A percentile compares a stretch with the other conserved stretches of the same genome.
phyloP scores from a whole-genome alignment of 164 flowering plant genomes.

The Pachysandra terminalis region DNA sequence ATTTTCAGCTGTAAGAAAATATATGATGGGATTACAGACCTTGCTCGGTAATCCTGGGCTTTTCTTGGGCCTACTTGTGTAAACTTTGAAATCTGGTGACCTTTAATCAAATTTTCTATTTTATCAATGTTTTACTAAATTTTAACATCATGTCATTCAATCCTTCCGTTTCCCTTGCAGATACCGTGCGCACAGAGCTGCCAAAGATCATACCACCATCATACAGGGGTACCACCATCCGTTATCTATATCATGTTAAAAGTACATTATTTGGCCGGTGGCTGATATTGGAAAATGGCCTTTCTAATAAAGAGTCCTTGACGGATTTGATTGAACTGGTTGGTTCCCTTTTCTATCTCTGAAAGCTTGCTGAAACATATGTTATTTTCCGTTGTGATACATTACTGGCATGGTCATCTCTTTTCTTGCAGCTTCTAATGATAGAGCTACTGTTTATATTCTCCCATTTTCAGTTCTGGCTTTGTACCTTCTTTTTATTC shows the following conservation, averaged over 20 bases:
- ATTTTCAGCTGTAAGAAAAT: too few relatives aligned
- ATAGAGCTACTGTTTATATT: background rate
- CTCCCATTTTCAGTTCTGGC: background rate
- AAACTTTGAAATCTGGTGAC: background rate
- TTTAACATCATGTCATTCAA: background rate
- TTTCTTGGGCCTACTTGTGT: too few relatives aligned
- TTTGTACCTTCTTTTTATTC: background rate
- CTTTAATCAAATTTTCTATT: background rate
- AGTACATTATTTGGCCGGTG: conserved; percentile 54
- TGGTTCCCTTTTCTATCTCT: conserved; percentile 19
- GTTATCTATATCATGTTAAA: conserved; percentile 76
- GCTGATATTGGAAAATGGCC: conserved; percentile 61
- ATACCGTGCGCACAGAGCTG: conserved; percentile 58
- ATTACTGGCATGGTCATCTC: background rate
- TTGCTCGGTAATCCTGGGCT: too few relatives aligned
- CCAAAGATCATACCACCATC: conserved; percentile 86
- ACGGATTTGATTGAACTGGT: conserved; percentile 63
- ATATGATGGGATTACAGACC: too few relatives aligned
- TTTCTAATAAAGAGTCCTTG: conserved; percentile 37
- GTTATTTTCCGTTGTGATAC: background rate
- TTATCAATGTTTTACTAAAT: background rate
- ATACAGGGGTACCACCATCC: conserved; percentile 78
- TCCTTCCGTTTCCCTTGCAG: conserved; percentile 33
- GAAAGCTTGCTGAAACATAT: background rate
- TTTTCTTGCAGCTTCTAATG: background rate